Percentiles rank a stretch among this genome's conserved stretches.
Conservation (phyloP, 1,139 yeast genomes). For the Candida anutae region DNA sequence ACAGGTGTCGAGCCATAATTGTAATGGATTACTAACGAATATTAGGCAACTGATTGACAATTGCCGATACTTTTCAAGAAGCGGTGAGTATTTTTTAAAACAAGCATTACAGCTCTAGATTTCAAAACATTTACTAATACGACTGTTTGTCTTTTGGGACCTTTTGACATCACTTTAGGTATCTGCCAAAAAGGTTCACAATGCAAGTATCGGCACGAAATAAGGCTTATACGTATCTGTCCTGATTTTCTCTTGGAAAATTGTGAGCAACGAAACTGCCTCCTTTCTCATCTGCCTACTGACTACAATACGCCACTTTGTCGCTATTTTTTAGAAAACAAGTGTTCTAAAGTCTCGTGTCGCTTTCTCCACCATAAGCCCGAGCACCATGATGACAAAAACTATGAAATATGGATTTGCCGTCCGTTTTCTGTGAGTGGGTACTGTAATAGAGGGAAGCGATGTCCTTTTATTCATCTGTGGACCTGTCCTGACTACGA, state of each 20-base stretch:
- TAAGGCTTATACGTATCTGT: conserved; percentile 47
- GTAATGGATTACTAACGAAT: too few species aligned
- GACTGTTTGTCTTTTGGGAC: conserved; percentile 7
- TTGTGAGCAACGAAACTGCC: conserved; percentile 44
- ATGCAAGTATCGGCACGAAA: conserved; percentile 53
- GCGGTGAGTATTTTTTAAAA: conserved; percentile 25
- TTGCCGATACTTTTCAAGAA: conserved; percentile 34
- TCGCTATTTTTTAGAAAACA: conserved; percentile 39
- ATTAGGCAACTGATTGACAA: too few species aligned
- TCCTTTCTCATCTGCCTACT: conserved; percentile 47
- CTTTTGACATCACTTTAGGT: conserved; percentile 26
- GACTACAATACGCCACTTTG: conserved; percentile 66
- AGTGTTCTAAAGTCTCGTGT: conserved; percentile 52
- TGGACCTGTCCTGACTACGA: conserved; percentile 68
- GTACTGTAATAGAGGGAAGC: conserved; percentile 55
- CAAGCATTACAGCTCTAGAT: neutral
- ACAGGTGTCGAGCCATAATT: too few species aligned
- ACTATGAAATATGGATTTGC: conserved; percentile 44
- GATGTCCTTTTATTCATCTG: conserved; percentile 51
- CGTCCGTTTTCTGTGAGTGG: conserved; percentile 64
- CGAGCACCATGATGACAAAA: conserved; percentile 28
- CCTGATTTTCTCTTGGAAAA: conserved; percentile 36
- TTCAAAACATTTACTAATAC: conserved; percentile 1
- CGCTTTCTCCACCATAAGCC: conserved; percentile 40
- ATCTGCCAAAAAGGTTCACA: conserved; percentile 43